Conservation (phyloP, 1,284 basidiomycete genomes). For the Flammula alnicola region DNA sequence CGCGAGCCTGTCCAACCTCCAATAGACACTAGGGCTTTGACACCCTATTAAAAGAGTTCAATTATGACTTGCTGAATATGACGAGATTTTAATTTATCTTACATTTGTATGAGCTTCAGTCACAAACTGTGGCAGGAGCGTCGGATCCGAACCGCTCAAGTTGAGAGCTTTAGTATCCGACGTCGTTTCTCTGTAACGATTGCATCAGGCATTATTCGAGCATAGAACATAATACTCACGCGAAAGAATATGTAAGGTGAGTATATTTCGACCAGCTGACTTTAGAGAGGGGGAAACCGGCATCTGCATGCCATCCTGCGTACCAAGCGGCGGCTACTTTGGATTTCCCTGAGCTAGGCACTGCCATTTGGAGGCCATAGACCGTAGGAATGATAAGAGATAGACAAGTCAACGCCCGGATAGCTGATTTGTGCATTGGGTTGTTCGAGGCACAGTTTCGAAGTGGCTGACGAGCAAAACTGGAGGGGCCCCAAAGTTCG, state of each 20-base stretch:
- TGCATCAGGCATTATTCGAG: constrained; percentile 1
- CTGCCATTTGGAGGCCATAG: background rate
- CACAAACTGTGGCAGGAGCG: constrained; percentile 57
- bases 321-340: constrained; percentile 47
- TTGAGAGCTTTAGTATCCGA: constrained; percentile 47
- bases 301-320: constrained; percentile 48
- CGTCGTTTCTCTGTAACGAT: constrained; percentile 50
- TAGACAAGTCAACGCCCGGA: background rate
- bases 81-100: constrained; percentile 23
- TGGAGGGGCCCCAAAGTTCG: background rate
- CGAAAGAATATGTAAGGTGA: constrained; percentile 58
- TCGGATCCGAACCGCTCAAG: constrained; percentile 46
- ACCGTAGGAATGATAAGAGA: background rate
- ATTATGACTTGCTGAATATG: background rate
- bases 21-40: constrained; percentile 78
- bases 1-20: constrained; percentile 89
- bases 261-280: constrained; percentile 57
- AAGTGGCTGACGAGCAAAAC: background rate
- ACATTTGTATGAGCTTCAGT: constrained; percentile 57
- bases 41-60: constrained; percentile 43
- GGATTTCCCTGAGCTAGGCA: background rate
- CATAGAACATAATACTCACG: constrained; percentile 42
- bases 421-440: background rate
- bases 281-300: constrained; percentile 43
- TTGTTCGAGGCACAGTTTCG: background rate